These are phyloP conservation scores for Penicillium sclerotiorum DNA, from an alignment of 2,329 filamentous ascomycete species.

Conservation along the genomic window DNA sequence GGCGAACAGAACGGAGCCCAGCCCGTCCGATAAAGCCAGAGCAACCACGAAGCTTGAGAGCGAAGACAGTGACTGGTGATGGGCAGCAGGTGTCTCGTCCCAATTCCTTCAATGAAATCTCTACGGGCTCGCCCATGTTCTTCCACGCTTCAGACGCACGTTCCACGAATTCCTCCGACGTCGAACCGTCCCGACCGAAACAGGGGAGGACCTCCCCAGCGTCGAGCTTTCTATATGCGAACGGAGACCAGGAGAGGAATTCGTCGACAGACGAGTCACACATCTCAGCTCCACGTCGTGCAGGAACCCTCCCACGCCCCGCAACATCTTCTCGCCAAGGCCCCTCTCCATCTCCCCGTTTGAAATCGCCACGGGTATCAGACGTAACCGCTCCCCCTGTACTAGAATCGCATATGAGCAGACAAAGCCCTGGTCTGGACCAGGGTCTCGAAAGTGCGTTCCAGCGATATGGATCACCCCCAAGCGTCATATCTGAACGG, in stretches of 20 bases:
- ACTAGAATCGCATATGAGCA: constrained; percentile 17
- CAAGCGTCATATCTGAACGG: constrained; percentile 21
- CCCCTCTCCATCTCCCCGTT: constrained; percentile 31
- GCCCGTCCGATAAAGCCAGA: constrained; percentile 34
- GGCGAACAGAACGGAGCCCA: constrained; percentile 40
- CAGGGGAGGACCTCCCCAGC: constrained; percentile 29
- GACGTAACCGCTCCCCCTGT: constrained; percentile 29
- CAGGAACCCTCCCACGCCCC: constrained; percentile 34
- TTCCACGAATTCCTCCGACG: constrained; percentile 45
- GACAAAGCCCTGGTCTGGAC: constrained; percentile 26
- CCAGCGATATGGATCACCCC: constrained; percentile 24
- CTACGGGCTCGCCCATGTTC: constrained; percentile 66
- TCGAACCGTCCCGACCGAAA: constrained; percentile 30
- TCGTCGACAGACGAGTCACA: constrained; percentile 24
- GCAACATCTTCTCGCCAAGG: constrained; percentile 22
- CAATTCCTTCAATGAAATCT: constrained; percentile 38
- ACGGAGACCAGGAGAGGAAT: constrained; percentile 38
- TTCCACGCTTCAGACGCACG: constrained; percentile 86
- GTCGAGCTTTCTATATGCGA: constrained; percentile 42
- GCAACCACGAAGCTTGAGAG: constrained; percentile 34
- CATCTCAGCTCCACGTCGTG: constrained; percentile 26
- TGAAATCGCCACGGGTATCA: constrained; percentile 34
- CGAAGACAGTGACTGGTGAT: constrained; percentile 43
- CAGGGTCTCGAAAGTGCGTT: constrained; percentile 20
- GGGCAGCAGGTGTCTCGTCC: constrained; percentile 35